phyloP scores from a whole-genome alignment of 2,329 filamentous ascomycete genomes.

The Monilinia fructicola region DNA sequence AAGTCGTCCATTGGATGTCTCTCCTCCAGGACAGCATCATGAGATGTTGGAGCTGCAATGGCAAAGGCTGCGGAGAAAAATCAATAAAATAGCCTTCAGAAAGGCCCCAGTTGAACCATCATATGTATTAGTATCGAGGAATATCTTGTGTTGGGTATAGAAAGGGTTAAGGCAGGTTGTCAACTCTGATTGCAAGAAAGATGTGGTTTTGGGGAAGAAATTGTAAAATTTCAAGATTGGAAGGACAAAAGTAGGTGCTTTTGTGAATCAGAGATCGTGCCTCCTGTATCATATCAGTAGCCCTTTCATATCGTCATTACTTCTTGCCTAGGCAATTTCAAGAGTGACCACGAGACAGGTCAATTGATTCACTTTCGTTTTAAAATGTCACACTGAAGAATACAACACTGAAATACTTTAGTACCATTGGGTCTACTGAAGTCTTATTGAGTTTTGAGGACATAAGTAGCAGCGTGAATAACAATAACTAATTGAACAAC shows the following conservation, averaged over 20 bases:
- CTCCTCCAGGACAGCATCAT: not conserved
- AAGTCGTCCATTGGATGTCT: conserved; percentile 23
- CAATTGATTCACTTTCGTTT: not conserved
- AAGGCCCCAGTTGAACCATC: not conserved
- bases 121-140: not conserved
- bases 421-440: not conserved
- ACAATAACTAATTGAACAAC: not conserved
- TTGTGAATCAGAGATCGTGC: not conserved
- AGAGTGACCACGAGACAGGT: not conserved
- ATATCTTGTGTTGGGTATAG: not conserved
- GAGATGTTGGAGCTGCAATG: conserved; percentile 10
- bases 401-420: not conserved
- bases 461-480: not conserved
- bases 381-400: not conserved
- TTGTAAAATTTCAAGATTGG: not conserved
- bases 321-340: not conserved
- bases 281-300: not conserved
- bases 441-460: not conserved
- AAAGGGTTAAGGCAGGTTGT: not conserved
- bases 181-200: not conserved
- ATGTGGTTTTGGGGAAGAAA: not conserved
- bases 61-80: conserved; percentile 12
- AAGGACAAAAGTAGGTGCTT: conserved; percentile 2
- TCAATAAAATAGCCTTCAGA: conserved; percentile 1
- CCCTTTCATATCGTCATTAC: not conserved